Conservation (phyloP, 139 green algal species). For the Chlamydomonas incerta region DNA sequence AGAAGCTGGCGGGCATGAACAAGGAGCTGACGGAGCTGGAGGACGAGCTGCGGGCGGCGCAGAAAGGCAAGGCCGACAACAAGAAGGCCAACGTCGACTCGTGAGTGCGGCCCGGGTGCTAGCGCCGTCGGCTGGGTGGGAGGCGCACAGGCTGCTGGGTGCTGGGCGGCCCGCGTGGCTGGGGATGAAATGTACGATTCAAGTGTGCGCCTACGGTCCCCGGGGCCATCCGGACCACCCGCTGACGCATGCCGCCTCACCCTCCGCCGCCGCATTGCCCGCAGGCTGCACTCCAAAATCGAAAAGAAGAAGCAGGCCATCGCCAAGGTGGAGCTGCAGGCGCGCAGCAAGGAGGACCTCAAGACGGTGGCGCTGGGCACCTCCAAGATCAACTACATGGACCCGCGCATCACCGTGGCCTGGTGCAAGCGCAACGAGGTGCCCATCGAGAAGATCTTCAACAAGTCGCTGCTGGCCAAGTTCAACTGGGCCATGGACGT, state of each 20-base stretch:
- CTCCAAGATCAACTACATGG: constrained; percentile 99
- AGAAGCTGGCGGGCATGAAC: constrained; percentile 51
- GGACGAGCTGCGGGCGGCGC: constrained; percentile 66
- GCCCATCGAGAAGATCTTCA: constrained; percentile 98
- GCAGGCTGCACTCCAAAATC: constrained; percentile 38
- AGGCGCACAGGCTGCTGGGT: too few species aligned
- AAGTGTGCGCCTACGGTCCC: too few species aligned
- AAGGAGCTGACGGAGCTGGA: constrained; percentile 76
- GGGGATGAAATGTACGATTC: not conserved
- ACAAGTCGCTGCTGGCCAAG: constrained; percentile 95
- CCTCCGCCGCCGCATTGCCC: not conserved
- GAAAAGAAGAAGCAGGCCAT: constrained; percentile 75
- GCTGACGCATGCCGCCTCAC: too few species aligned
- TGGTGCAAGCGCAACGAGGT: constrained; percentile 96
- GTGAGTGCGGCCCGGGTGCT: constrained; percentile 33
- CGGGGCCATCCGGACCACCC: too few species aligned
- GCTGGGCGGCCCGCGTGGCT: too few species aligned
- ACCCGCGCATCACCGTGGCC: constrained; percentile 97
- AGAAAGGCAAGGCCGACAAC: constrained; percentile 68
- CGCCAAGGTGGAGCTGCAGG: constrained; percentile 68
- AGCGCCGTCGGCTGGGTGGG: too few species aligned
- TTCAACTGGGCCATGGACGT: constrained; percentile 97
- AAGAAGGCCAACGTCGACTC: constrained; percentile 60
- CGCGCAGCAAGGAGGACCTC: constrained; percentile 86
- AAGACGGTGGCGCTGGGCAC: constrained; percentile 99